Base-by-base conservation (phyloP, 1,284 basidiomycete species). In the Cryptococcus sp. region DNA sequence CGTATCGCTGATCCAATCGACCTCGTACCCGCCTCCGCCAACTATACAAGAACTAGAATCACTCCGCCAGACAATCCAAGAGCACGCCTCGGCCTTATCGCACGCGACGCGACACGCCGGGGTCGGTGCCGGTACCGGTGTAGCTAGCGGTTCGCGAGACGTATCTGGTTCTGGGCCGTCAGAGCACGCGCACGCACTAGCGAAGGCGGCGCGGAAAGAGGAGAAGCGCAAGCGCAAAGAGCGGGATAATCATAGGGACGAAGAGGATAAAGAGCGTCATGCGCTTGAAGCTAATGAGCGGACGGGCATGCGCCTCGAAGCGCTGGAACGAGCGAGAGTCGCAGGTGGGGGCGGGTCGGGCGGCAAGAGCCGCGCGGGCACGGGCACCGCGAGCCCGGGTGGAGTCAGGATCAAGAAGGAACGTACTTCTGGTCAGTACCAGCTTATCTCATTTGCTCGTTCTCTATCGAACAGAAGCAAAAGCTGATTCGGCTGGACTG, bases 1-100 rank as follows among this genome's bases (percentile, higher is more conserved):
- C 19, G 59, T 69, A 25, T 57, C 62, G 13, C 61, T 77, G 51
- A 70, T 77, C 50, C 56, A 65, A n/a, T 72, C 74, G 31, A 69
- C 72, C 11, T 42, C 67, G 7, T 78, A 76, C 47, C 73, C 71
- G 53, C 76, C 82, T 15, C 81, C 91, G 16, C 90, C 90, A 3
- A 80, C 83, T 13, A 83, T 86, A 22, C 85, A 88, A 57, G 89
- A 91, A 50, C 85, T 92, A 51, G 85, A 89, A 60, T 67, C 76
- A 27, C 82, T 91, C 15, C 83, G 86, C 27, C 69, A 80, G 23
- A 86, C 89, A 68, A 82, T 93, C 48, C 79, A 77, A 60, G 67
- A 81, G 47, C 79, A 87, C 59, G 83, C 82, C 66, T 79, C 83
- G 62, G 81, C 80, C 81, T 48, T 85, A 82, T 4, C 31, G 31